Evolutionary conservation across 2,329 filamentous ascomycete genomes (phyloP).

Genomic region (Colletotrichum orbiculare): DNA sequence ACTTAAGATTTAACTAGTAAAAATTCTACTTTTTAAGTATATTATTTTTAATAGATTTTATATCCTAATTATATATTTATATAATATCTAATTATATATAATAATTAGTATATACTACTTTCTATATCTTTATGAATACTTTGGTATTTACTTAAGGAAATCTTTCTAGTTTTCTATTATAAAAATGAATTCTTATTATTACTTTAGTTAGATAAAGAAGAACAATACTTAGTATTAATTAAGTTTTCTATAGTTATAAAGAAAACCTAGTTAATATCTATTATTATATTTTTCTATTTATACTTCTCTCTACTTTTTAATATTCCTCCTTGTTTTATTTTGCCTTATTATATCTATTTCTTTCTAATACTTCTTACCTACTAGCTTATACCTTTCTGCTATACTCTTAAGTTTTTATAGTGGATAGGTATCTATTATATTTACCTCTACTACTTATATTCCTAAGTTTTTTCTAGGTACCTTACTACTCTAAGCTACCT

Average conservation of each 20-base stretch:
- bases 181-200: too few species aligned
- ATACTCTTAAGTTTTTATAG: slow-evolving; percentile 43
- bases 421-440: slow-evolving; percentile 24
- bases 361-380: slow-evolving; percentile 46
- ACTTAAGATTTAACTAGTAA: too few species aligned
- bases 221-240: fast-evolving
- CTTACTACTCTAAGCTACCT: slow-evolving; percentile 13
- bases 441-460: slow-evolving; percentile 36
- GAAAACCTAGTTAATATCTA: background rate
- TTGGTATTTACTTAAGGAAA: too few species aligned
- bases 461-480: slow-evolving; percentile 23
- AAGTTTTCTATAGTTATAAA: too few species aligned
- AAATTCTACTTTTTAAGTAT: too few species aligned
- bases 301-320: slow-evolving; percentile 29
- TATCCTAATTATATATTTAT: too few species aligned
- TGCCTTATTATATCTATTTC: slow-evolving; percentile 34
- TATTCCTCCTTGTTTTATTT: slow-evolving; percentile 28
- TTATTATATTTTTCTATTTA: background rate
- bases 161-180: too few species aligned
- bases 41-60: too few species aligned
- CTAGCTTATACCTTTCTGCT: slow-evolving; percentile 47
- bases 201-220: too few species aligned
- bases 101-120: too few species aligned
- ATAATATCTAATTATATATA: too few species aligned
- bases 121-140: too few species aligned